phyloP scores from a whole-genome alignment of 2,329 filamentous ascomycete genomes.

The Nigrospora osmanthi region DNA sequence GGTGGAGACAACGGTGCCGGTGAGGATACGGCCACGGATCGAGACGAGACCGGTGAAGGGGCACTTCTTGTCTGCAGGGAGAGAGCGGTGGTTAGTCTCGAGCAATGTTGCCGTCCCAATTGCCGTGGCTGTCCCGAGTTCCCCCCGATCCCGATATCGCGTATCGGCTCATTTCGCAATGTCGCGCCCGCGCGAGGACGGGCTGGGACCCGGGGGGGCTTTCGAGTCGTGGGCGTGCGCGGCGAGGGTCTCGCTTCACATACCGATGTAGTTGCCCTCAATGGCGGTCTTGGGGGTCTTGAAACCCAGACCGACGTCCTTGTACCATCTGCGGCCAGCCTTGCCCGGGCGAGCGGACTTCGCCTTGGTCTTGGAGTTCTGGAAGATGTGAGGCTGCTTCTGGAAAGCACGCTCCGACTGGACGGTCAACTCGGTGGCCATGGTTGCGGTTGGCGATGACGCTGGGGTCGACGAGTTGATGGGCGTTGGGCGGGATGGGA shows the following conservation, averaged over 20 bases:
- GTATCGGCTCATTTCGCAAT: background rate
- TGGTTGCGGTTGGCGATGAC: constrained; percentile 46
- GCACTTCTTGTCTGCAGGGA: constrained; percentile 96
- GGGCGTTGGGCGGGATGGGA: constrained; percentile 8
- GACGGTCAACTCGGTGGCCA: constrained; percentile 98
- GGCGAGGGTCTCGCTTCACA: constrained; percentile 40
- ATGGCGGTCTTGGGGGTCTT: constrained; percentile 97
- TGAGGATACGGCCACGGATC: constrained; percentile 99
- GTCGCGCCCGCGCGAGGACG: too few relatives aligned
- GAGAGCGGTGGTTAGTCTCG: background rate
- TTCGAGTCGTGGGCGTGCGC: constrained; percentile 10
- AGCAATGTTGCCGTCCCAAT: too few relatives aligned
- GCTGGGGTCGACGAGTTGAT: constrained; percentile 31
- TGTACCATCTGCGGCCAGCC: constrained; percentile 63
- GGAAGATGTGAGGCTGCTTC: constrained; percentile 99
- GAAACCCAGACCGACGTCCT: constrained; percentile 99
- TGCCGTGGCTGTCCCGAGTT: background rate
- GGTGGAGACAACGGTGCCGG: constrained; percentile 97
- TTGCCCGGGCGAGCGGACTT: constrained; percentile 82
- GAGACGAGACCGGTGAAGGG: constrained; percentile 98
- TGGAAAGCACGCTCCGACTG: constrained; percentile 99
- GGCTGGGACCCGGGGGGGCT: too few relatives aligned
- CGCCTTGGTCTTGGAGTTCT: constrained; percentile 89
- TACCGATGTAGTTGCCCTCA: constrained; percentile 99
- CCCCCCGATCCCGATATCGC: background rate